Conservation (phyloP, 2,329 filamentous ascomycete species). For the Epichloe scottii region DNA sequence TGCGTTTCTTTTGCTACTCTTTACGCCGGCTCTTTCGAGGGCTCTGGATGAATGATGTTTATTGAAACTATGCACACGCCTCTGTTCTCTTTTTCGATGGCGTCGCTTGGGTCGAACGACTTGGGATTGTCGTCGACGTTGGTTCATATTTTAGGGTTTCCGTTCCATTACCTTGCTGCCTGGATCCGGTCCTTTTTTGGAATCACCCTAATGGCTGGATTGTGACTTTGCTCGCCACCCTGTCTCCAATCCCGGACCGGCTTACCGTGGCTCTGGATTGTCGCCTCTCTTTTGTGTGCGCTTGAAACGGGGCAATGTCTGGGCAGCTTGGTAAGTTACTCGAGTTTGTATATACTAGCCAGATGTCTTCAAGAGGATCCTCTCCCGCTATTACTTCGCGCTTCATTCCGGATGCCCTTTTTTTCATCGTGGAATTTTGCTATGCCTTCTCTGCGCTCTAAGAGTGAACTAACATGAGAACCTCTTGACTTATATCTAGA, state of each 20-base stretch:
- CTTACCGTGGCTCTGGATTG: slow-evolving; percentile 8
- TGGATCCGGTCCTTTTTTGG: slow-evolving; percentile 18
- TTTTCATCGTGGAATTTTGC: background rate
- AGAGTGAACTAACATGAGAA: slow-evolving; percentile 1
- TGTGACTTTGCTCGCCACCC: slow-evolving; percentile 8
- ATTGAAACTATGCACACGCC: slow-evolving; percentile 10
- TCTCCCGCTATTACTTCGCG: slow-evolving; percentile 6
- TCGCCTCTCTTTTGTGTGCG: slow-evolving; percentile 9
- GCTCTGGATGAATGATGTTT: slow-evolving; percentile 21
- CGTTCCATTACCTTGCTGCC: slow-evolving; percentile 21
- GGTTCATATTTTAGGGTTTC: slow-evolving; percentile 9
- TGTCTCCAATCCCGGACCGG: slow-evolving; percentile 7
- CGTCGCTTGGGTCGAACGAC: slow-evolving; percentile 14
- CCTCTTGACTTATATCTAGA: background rate
- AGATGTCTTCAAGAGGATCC: slow-evolving; percentile 28
- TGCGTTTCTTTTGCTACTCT: background rate
- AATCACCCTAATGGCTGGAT: slow-evolving; percentile 13
- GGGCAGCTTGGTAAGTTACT: slow-evolving; percentile 42
- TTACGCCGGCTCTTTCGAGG: slow-evolving; percentile 5
- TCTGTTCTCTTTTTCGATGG: slow-evolving; percentile 7
- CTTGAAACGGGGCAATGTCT: slow-evolving; percentile 22
- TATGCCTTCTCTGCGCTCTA: background rate
- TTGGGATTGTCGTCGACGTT: background rate
- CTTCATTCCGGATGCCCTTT: background rate
- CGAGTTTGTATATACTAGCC: slow-evolving; percentile 41